Conservation (phyloP, 129 eudicot genomes). For the Pulicaria dysenterica region DNA sequence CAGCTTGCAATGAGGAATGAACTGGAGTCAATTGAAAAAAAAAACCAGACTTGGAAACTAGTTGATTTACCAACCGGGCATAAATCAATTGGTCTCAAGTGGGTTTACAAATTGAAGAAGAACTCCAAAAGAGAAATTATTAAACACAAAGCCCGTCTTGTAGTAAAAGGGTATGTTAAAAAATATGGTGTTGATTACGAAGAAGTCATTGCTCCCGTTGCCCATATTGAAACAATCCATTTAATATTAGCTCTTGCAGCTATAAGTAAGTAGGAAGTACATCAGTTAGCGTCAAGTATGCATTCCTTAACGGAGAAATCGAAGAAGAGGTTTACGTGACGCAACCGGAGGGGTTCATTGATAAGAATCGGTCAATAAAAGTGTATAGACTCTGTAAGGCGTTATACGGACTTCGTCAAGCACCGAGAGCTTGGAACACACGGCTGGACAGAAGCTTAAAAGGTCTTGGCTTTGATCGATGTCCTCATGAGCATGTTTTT, state of each 20-base stretch:
- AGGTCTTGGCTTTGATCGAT: background rate
- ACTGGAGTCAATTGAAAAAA: background rate
- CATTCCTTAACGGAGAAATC: background rate
- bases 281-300: background rate
- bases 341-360: background rate
- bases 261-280: background rate
- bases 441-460: background rate
- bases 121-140: background rate
- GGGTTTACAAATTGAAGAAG: background rate
- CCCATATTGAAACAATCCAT: background rate
- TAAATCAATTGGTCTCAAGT: background rate
- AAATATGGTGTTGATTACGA: background rate
- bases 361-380: background rate
- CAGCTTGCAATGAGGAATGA: background rate
- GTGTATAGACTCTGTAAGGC: background rate
- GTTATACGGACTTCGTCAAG: background rate
- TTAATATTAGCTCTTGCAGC: background rate
- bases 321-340: background rate
- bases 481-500: background rate
- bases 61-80: no score
- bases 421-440: background rate
- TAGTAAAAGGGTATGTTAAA: no score
- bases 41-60: background rate
- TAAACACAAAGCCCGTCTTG: no score
- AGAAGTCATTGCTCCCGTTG: background rate